Percentiles rank a stretch among this genome's conserved stretches.
phyloP scores from a whole-genome alignment of 306 rosid genomes.

The Prunus mongolica region DNA sequence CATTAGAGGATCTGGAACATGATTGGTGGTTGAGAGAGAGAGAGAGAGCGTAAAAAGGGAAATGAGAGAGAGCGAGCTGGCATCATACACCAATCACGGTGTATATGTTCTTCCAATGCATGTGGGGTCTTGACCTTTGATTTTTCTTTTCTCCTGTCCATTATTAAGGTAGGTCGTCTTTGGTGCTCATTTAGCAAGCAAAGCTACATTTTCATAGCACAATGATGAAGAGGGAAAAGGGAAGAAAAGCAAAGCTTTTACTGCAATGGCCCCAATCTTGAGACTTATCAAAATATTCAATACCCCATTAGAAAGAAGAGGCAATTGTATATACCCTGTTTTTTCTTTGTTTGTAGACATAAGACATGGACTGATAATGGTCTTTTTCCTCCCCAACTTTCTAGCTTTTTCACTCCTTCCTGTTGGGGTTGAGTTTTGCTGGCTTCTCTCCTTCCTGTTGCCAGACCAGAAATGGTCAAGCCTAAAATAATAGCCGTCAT shows the following conservation, averaged over 20 bases:
- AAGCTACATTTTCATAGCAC: slow-evolving; percentile 15
- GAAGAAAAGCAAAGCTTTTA: slow-evolving; percentile 2
- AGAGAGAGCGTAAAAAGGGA: no score
- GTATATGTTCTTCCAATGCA: neutral
- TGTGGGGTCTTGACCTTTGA: slow-evolving; percentile 24
- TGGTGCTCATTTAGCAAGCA: slow-evolving; percentile 1
- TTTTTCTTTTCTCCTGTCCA: slow-evolving; percentile 7
- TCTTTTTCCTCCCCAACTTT: slow-evolving; percentile 16
- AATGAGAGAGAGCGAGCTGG: slow-evolving; percentile 6
- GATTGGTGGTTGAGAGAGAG: neutral
- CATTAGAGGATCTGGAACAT: neutral
- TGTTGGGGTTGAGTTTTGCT: slow-evolving; percentile 22
- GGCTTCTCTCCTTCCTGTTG: slow-evolving; percentile 12
- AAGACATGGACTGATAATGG: slow-evolving; percentile 8
- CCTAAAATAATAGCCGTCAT: slow-evolving; percentile 25
- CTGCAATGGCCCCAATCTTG: slow-evolving; percentile 2
- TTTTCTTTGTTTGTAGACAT: neutral
- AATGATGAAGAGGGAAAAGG: slow-evolving; percentile 24
- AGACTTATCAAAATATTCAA: slow-evolving; percentile 4
- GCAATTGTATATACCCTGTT: neutral
- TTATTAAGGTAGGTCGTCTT: neutral
- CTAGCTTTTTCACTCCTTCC: slow-evolving; percentile 13
- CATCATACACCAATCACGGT: slow-evolving; percentile 36
- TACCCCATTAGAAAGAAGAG: no score
- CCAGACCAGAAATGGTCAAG: slow-evolving; percentile 22